Conservation (phyloP, 805 yeast genomes). For the Cyberlindnera mississippiensis region DNA sequence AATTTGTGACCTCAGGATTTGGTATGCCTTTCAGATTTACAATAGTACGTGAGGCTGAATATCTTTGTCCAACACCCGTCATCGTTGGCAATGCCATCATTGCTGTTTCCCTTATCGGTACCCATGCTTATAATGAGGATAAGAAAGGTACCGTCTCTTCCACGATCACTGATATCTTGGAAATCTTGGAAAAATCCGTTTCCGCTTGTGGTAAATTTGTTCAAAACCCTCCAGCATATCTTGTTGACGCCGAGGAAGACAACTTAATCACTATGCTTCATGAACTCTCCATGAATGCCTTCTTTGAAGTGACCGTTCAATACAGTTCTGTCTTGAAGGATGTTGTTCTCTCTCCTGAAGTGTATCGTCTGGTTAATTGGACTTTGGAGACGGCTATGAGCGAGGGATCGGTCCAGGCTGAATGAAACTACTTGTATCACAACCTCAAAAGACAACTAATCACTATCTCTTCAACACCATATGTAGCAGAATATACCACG, state of each 20-base stretch:
- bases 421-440: no score
- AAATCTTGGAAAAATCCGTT: conserved; percentile 57
- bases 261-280: conserved; percentile 54
- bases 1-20: conserved; percentile 25
- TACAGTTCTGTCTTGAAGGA: conserved; percentile 64
- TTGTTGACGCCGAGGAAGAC: conserved; percentile 24
- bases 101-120: conserved; percentile 51
- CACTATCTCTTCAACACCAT: no score
- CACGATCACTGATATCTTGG: conserved; percentile 55
- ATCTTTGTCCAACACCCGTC: conserved; percentile 56
- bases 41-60: conserved; percentile 46
- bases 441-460: no score
- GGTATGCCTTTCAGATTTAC: conserved; percentile 30
- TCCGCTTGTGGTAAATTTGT: conserved; percentile 47
- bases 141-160: conserved; percentile 49
- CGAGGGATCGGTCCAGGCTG: conserved; percentile 29
- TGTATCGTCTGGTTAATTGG: conserved; percentile 67
- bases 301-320: conserved; percentile 58
- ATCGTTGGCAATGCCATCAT: conserved; percentile 66
- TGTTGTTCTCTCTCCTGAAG: conserved; percentile 56
- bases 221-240: conserved; percentile 30
- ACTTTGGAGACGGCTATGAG: conserved; percentile 62
- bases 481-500: no score
- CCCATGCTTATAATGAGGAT: conserved; percentile 63
- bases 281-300: conserved; percentile 60